Evolutionary conservation across 2,329 filamentous ascomycete genomes (phyloP).

Genomic region (Colletotrichum gloeosporioides): DNA sequence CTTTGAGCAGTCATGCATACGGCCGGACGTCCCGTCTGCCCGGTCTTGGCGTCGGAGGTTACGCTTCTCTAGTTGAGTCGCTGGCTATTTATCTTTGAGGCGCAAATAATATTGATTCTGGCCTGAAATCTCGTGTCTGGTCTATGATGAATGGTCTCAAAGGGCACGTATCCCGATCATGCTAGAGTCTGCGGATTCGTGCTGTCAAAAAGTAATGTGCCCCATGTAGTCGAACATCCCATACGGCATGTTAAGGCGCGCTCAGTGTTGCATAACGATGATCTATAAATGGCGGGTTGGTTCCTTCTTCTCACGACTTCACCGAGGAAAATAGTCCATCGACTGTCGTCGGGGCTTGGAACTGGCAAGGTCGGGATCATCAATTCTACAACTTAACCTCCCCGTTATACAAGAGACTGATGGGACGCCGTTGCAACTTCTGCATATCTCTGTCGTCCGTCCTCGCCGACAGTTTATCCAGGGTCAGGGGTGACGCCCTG

Average conservation of each 20-base stretch:
- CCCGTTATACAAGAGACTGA: not conserved
- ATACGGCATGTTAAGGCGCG: not conserved
- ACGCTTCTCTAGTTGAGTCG: not conserved
- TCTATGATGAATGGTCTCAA: not conserved
- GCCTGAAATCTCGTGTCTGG: not conserved
- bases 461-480: not conserved
- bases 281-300: not conserved
- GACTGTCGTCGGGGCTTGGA: too few relatives aligned
- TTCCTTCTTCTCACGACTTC: not conserved
- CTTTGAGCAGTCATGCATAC: not conserved
- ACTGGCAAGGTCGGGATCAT: not conserved
- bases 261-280: not conserved
- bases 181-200: not conserved
- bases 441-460: not conserved
- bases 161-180: not conserved
- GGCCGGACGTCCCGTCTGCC: not conserved
- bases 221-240: not conserved
- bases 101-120: not conserved
- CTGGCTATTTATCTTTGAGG: not conserved
- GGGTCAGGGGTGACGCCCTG: not conserved
- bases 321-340: not conserved
- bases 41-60: not conserved
- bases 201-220: not conserved
- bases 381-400: not conserved
- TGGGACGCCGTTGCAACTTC: fast-evolving